Evolutionary conservation across 2,329 filamentous ascomycete genomes (phyloP).

Genomic region (Alternaria atra): DNA sequence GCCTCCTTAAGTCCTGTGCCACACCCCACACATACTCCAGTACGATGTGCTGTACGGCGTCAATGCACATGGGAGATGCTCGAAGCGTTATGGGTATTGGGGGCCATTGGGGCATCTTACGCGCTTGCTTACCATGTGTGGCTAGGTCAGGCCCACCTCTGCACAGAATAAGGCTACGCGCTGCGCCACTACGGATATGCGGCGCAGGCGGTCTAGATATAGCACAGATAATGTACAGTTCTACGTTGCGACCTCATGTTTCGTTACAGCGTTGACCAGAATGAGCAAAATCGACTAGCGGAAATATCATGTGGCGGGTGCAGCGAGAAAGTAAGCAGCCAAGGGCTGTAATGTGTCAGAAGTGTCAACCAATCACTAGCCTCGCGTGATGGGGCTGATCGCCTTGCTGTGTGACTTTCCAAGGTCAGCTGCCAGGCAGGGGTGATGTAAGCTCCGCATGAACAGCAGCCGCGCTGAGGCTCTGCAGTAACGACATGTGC

Average conservation of each 20-base stretch:
- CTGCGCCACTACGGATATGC: slow-evolving; percentile 32
- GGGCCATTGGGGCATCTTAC: slow-evolving; percentile 25
- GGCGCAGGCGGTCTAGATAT: slow-evolving; percentile 21
- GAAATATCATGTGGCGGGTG: not conserved
- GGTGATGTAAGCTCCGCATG: slow-evolving; percentile 26
- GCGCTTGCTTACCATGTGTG: slow-evolving; percentile 17
- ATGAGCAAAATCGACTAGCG: not conserved
- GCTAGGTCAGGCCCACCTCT: slow-evolving; percentile 14
- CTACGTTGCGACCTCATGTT: not conserved
- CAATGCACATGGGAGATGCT: slow-evolving; percentile 14
- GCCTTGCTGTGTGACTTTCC: slow-evolving; percentile 13
- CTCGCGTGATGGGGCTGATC: slow-evolving; percentile 14
- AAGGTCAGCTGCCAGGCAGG: slow-evolving; percentile 24
- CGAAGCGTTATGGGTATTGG: slow-evolving; percentile 6
- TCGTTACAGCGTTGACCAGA: not conserved
- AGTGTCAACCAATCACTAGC: slow-evolving; percentile 7
- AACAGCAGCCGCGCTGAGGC: slow-evolving; percentile 20
- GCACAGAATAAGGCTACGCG: slow-evolving; percentile 15
- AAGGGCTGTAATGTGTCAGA: slow-evolving; percentile 2
- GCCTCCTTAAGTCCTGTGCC: slow-evolving; percentile 16
- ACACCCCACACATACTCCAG: slow-evolving; percentile 9
- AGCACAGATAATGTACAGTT: slow-evolving; percentile 5
- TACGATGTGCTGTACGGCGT: slow-evolving; percentile 20
- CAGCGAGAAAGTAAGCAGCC: slow-evolving; percentile 1
- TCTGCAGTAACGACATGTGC: slow-evolving; percentile 20